Evolutionary conservation across 441 rosid genomes (phyloP), one percentile per base, ranked within the genome.

Genomic region (Populus hybrid): DNA sequence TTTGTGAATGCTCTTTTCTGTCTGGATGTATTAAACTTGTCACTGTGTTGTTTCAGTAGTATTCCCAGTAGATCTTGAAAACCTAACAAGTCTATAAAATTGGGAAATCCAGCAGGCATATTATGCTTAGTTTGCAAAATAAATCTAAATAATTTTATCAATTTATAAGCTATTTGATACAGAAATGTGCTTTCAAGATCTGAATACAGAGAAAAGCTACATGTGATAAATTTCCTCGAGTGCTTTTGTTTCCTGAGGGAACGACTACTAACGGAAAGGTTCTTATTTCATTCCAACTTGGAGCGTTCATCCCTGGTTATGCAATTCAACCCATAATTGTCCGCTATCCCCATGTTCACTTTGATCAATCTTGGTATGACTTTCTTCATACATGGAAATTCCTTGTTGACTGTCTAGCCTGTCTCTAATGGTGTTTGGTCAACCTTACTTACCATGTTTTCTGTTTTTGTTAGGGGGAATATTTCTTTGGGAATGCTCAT

Each of bases 151-250:
- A 73, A 74, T 81, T 86, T 86, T 85, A 83, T 85, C 86, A 80
- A 81, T 85, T 82, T 92, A 82, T 88, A 80, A 89, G 93, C 90
- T 85, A 87, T 94, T 87, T 95, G 99, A 95, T 95, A 95, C 92
- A 93, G 90, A 95, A 89, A 80, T 86, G 82, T 95, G 83, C 85
- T 95, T 94, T 92, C 89, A 85, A 90, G 97, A 94, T 90, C 87
- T 95, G 84, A 92, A 94, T 89, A 88, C 97, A 95, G 99, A 95
- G 94, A 95, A 91, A 92, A 87, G 99, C 94, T 81, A 84, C 94
- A 16, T 89, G 88, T 71, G 84, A 88, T 87, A 85, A 76, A 80
- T 95, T 84, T 89, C 99, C 99, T 46, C 91, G 94, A 64, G 75
- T 95, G 77, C 88, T 95, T 70, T 84, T 95, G 72, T 95, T 95